Conservation (phyloP, 805 yeast genomes). For the Lachancea lanzarotensis region DNA sequence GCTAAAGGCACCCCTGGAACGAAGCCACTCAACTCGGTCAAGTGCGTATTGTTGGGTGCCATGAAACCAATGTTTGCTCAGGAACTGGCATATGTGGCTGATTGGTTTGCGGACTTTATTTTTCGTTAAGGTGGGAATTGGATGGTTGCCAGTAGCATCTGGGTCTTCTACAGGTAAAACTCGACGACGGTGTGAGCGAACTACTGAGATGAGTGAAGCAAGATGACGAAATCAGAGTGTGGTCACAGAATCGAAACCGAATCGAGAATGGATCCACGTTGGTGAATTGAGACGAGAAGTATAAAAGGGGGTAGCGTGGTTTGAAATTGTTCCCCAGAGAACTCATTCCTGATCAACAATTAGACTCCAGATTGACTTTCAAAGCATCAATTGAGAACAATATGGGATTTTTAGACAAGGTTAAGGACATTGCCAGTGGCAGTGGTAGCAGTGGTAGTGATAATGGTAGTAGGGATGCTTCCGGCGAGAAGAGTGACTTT, state of each 20-base stretch:
- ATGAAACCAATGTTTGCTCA: background rate
- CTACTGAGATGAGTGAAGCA: too few relatives aligned
- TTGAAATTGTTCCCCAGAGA: too few relatives aligned
- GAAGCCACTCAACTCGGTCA: background rate
- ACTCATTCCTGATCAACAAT: too few relatives aligned
- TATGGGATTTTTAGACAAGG: conserved; percentile 43
- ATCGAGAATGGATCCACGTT: background rate
- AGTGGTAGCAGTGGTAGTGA: conserved; percentile 10
- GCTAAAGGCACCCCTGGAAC: background rate
- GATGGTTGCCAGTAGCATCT: background rate
- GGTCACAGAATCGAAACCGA: background rate
- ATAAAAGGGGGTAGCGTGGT: conserved; percentile 4
- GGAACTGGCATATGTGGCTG: background rate
- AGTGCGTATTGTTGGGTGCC: background rate
- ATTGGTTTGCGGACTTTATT: background rate
- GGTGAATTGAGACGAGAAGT: background rate
- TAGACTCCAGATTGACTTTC: too few relatives aligned
- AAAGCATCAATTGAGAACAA: too few relatives aligned
- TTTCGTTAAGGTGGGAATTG: background rate
- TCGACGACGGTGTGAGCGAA: background rate
- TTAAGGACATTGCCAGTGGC: conserved; percentile 32
- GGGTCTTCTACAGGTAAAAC: background rate
- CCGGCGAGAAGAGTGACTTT: conserved; percentile 15
- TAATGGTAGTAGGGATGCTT: conserved; percentile 16
- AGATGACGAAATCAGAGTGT: background rate